Evolutionary conservation across 2,329 filamentous ascomycete genomes (phyloP), one percentile per base, ranked within the genome.

Genomic region (Pyrenochaeta sp.): DNA sequence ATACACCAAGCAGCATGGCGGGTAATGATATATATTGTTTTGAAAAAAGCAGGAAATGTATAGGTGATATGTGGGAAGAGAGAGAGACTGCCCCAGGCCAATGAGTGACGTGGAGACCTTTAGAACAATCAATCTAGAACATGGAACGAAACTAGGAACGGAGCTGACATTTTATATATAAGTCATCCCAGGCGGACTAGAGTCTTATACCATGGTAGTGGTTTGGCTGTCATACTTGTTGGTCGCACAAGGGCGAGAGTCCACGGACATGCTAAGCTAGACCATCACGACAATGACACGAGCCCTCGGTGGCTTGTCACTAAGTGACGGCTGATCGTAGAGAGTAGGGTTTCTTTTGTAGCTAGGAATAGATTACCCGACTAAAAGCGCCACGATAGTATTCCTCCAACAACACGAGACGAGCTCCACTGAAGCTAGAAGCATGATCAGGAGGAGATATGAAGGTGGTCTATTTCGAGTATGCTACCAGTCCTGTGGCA

Each of bases 1-100:
- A 50, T 24, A 58, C 64, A 22, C 59, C 53, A 9, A 74, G 46
- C 51, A 75, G 62, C 73, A 76, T 76, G 30, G 30, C 64, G 48
- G 48, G 52, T 25, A 55, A 50, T 59, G 50, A 40, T 60, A 64
- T 52, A 48, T 59, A 51, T 51, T 15, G 42, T 46, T 39, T 28
- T 30, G 47, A 58, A 3, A 47, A 50, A 28, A 51, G 37, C 55
- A 50, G 47, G 56, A 47, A 43, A 50, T 54, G 48, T 59, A 56
- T 62, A 19, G 19, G 19, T 19, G 19, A 19, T 19, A 58, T 58
- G 36, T 8, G 37, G n/a, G 8, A 49, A 52, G 27, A 42, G 40
- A 47, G n/a, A 36, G 40, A 47, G n/a, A 36, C 15, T 47, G 43
- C 43, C 51, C 34, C 34, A 52, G 49, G 54, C 61, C 58, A 66